A percentile compares a stretch with the other conserved stretches of the same genome.
Evolutionary conservation across 1,284 basidiomycete genomes (phyloP).

Genomic region (Erythrobasidium hasegawianum): DNA sequence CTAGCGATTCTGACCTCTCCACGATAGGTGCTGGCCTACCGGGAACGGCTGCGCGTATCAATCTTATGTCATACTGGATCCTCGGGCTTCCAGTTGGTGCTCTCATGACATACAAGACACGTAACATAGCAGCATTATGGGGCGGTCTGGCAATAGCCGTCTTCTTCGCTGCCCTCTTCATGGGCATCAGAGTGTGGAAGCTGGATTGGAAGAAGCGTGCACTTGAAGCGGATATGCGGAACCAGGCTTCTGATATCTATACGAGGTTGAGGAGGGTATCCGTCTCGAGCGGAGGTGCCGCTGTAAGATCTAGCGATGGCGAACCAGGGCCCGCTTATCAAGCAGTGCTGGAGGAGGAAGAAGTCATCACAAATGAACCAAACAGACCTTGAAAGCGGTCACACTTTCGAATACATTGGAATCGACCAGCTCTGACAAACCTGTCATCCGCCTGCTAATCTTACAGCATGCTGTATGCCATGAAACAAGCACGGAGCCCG

Average conservation of each 20-base stretch:
- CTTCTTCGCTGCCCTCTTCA: conserved; percentile 10
- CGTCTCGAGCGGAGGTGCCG: no score
- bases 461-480: no score
- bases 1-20: no score
- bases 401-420: no score
- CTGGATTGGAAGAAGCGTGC: neutral
- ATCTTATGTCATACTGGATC: conserved; percentile 29
- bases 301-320: no score
- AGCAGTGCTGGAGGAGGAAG: no score
- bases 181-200: conserved; percentile 12
- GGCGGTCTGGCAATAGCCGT: conserved; percentile 18
- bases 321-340: no score
- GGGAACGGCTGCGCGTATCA: conserved; percentile 19
- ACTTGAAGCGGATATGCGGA: neutral
- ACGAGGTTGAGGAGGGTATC: neutral
- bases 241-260: neutral
- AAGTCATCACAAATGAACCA: no score
- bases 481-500: no score
- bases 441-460: no score
- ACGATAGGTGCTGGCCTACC: conserved; percentile 12
- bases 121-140: conserved; percentile 24
- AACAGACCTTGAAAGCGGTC: no score
- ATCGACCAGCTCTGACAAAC: no score
- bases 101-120: conserved; percentile 16
- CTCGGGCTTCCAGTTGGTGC: conserved; percentile 28